Conservation (phyloP, 805 yeast species). For the Yamadazyma endophytica region DNA sequence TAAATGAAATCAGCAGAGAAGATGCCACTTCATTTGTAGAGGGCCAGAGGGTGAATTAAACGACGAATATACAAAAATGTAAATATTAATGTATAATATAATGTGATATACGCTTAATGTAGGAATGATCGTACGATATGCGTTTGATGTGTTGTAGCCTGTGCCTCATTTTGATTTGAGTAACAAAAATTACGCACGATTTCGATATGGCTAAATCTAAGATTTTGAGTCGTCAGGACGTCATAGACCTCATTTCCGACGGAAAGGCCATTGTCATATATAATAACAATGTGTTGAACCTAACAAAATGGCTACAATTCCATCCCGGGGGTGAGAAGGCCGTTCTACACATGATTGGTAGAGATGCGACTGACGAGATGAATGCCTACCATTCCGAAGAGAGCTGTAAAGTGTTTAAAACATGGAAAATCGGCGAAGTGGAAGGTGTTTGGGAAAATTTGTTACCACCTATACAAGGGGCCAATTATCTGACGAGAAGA, state of each 20-base stretch:
- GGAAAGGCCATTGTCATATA: conserved; percentile 74
- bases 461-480: conserved; percentile 89
- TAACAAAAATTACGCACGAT: no score
- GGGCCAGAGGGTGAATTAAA: conserved; percentile 42
- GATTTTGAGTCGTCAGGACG: no score
- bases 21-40: conserved; percentile 84
- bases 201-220: no score
- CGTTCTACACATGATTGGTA: conserved; percentile 76
- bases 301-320: conserved; percentile 63
- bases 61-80: no score
- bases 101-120: no score
- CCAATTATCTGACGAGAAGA: conserved; percentile 29
- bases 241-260: conserved; percentile 40
- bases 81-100: no score
- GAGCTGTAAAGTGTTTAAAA: conserved; percentile 47
- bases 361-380: conserved; percentile 92
- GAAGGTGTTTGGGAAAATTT: conserved; percentile 67
- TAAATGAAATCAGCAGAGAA: conserved; percentile 62
- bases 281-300: conserved; percentile 53
- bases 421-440: conserved; percentile 63
- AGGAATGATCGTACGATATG: no score
- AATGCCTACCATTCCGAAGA: conserved; percentile 71
- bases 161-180: no score
- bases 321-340: conserved; percentile 94
- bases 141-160: no score